These are phyloP conservation scores for Kurtzmaniella cleridarum DNA, from an alignment of 805 yeast genomes.

Conservation along the genomic window DNA sequence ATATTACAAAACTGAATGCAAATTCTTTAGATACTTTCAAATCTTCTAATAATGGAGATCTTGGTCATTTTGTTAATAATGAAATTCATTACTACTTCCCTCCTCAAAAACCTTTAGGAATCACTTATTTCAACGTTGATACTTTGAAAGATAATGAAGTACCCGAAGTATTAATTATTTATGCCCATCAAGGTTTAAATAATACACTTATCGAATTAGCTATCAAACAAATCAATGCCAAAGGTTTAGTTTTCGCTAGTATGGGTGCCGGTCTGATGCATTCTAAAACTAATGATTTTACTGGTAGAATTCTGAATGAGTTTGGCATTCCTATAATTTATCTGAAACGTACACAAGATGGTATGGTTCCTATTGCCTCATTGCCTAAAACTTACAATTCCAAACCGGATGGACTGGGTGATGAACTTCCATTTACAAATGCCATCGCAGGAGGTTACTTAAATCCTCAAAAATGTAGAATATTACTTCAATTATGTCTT, in stretches of 20 bases:
- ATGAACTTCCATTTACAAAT: slow-evolving; percentile 20
- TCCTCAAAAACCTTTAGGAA: slow-evolving; percentile 52
- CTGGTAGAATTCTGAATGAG: slow-evolving; percentile 31
- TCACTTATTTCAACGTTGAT: slow-evolving; percentile 34
- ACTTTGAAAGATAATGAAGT: slow-evolving; percentile 17
- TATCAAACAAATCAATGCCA: slow-evolving; percentile 37
- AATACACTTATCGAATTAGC: slow-evolving; percentile 43
- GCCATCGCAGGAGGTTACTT: slow-evolving; percentile 60
- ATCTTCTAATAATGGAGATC: slow-evolving; percentile 61
- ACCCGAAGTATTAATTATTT: slow-evolving; percentile 50
- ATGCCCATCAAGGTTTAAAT: slow-evolving; percentile 58
- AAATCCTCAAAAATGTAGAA: slow-evolving; percentile 61
- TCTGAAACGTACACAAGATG: slow-evolving; percentile 66
- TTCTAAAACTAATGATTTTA: slow-evolving; percentile 41
- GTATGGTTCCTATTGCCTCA: slow-evolving; percentile 57
- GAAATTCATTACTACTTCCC: slow-evolving; percentile 63
- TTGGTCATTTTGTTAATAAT: slow-evolving; percentile 65
- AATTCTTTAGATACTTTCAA: slow-evolving; percentile 68
- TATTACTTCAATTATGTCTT: slow-evolving; percentile 53
- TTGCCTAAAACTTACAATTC: slow-evolving; percentile 24
- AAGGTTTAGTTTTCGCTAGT: slow-evolving; percentile 61
- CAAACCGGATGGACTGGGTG: slow-evolving; percentile 4
- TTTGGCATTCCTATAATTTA: slow-evolving; percentile 50
- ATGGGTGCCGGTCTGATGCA: slow-evolving; percentile 69
- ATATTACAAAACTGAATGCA: slow-evolving; percentile 66